These are phyloP conservation scores for Candida albicans DNA, from an alignment of 1,139 yeast genomes.

Conservation along the genomic window DNA sequence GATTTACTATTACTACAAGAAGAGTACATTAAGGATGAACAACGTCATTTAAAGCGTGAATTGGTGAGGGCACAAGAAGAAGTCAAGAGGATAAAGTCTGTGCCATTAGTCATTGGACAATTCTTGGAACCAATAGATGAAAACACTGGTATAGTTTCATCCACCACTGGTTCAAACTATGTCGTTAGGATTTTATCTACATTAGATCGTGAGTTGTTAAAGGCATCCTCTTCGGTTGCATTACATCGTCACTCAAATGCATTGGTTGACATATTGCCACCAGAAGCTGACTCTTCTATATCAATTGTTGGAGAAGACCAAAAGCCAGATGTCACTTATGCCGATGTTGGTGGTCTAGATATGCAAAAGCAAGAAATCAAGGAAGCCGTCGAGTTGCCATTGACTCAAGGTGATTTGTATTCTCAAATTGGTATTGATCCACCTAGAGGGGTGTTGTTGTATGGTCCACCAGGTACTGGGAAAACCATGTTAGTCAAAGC, in stretches of 20 bases:
- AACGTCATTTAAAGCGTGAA: constrained; percentile 92
- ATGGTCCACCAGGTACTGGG: constrained; percentile 99
- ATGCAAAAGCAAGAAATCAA: constrained; percentile 99
- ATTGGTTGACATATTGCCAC: constrained; percentile 93
- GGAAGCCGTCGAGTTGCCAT: constrained; percentile 96
- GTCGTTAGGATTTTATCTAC: constrained; percentile 95
- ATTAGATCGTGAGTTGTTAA: constrained; percentile 88
- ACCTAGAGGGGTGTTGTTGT: constrained; percentile 93
- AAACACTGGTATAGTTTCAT: constrained; percentile 92
- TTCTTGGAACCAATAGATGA: constrained; percentile 97
- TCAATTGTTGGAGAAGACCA: constrained; percentile 94
- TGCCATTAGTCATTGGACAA: constrained; percentile 97
- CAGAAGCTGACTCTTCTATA: constrained; percentile 97
- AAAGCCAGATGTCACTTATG: constrained; percentile 85
- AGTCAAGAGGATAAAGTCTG: constrained; percentile 95
- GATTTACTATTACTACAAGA: constrained; percentile 85
- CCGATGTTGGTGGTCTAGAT: constrained; percentile 98
- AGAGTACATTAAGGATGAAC: constrained; percentile 96
- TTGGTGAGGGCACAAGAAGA: constrained; percentile 97
- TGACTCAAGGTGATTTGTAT: constrained; percentile 93
- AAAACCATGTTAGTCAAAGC: constrained; percentile 99
- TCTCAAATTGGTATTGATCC: constrained; percentile 99
- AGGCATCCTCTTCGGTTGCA: constrained; percentile 95
- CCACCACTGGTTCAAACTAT: constrained; percentile 96
- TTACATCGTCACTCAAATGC: constrained; percentile 98